These are phyloP conservation scores for Psilocybe cubensis DNA, from an alignment of 768 basidiomycete genomes.

Conservation along the genomic window DNA sequence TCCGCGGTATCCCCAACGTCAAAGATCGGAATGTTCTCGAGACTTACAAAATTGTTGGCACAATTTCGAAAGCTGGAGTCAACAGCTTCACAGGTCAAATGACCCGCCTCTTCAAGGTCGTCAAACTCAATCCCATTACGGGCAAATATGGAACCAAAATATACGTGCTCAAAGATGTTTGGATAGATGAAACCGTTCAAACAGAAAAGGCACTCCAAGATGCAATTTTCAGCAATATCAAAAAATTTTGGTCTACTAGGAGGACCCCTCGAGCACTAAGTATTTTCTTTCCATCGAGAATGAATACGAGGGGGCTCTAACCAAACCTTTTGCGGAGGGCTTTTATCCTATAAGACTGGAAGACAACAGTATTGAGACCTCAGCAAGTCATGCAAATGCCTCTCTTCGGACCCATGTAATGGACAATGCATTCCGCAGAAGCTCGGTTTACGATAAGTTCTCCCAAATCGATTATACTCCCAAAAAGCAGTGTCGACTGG, in stretches of 20 bases:
- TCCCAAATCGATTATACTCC: not conserved
- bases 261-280: not conserved
- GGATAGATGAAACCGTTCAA: not conserved
- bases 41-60: too few species aligned
- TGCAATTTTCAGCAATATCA: not conserved
- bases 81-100: too few species aligned
- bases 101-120: too few species aligned
- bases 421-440: not conserved
- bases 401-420: not conserved
- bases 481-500: not conserved
- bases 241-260: not conserved
- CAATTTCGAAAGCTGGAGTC: too few species aligned
- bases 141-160: not conserved
- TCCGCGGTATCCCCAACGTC: not conserved
- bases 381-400: not conserved
- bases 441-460: not conserved
- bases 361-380: not conserved
- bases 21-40: too few species aligned
- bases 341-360: not conserved
- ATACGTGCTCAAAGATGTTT: not conserved
- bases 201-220: not conserved
- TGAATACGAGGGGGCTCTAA: not conserved
- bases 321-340: not conserved
- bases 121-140: not conserved
- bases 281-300: not conserved